Evolutionary conservation across 768 basidiomycete species (phyloP), one percentile per base, ranked within the genome.

Genomic region (Fistulinella prunicolor): DNA sequence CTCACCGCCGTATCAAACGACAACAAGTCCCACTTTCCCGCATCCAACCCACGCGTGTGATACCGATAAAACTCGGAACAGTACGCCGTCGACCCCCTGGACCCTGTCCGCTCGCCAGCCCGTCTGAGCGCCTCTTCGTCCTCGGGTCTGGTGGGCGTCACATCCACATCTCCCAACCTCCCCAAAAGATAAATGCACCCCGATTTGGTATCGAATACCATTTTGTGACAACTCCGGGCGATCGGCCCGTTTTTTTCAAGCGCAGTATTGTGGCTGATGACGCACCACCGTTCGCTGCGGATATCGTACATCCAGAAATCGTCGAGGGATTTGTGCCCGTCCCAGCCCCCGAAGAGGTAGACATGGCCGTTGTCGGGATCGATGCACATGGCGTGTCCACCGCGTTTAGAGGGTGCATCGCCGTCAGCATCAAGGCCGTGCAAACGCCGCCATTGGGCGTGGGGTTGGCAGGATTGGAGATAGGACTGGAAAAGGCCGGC

Each of bases 301-400:
- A 87, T 76, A 51, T 74, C 73, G 59, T 86, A 90, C 35, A 75
- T 72, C 89, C 89, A 91, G 52, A 90, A 85, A 62, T 92, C 89
- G 58, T 86, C 84, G 24, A 91, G 68, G 41, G 80, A 82, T 50
- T 77, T 81, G 46, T 79, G 66, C 1, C 89, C 87, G 51, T 89
- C 79, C 81, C 84, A 91, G 0, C 89, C 89, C 1, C 89, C 89
- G 45, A 89, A 80, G 19, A 91, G 73, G 60, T 90, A 90, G 23
- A 91, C 80, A 37, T 77, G 64, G 6, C 79, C 78, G 32, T 79
- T 74, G 8, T 75, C 71, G 20, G 75, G 68, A 58, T 90, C 88
- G 53, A 89, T 79, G 55, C 86, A 89, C 85, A 89, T 88, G 19
- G 86, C 83, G 53, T 91, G 87, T 0, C 89, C 89, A 14, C 89